Evolutionary conservation across 139 green algal species (phyloP).

Genomic region (Mesotaenium endlicherianum): DNA sequence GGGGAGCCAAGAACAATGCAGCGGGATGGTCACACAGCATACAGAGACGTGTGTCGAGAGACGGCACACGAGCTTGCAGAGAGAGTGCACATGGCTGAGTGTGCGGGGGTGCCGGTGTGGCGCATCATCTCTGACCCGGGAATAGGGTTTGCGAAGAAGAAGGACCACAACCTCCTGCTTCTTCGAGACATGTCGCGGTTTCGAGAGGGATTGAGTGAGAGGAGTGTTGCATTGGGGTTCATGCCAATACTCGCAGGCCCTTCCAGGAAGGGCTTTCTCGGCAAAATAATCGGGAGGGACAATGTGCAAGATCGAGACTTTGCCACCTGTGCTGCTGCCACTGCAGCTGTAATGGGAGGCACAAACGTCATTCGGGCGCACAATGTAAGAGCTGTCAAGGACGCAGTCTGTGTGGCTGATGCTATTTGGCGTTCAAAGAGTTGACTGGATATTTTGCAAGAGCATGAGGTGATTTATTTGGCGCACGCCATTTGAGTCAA

Average conservation of each 20-base stretch:
- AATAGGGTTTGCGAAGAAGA: conserved; percentile 46
- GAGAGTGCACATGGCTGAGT: conserved; percentile 5
- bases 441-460: no score
- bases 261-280: conserved; percentile 49
- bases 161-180: conserved; percentile 24
- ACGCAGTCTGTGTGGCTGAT: conserved; percentile 44
- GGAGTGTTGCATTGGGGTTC: background rate
- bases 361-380: conserved; percentile 44
- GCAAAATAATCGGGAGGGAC: conserved; percentile 8
- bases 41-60: conserved; percentile 30
- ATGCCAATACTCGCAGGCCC: conserved; percentile 41
- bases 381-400: conserved; percentile 34
- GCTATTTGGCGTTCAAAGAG: conserved; percentile 46
- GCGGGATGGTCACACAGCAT: conserved; percentile 10
- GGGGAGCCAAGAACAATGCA: conserved; percentile 83
- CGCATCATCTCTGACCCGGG: conserved; percentile 50
- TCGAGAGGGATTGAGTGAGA: background rate
- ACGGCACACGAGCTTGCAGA: conserved; percentile 22
- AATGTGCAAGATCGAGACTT: conserved; percentile 31
- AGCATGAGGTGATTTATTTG: no score
- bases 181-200: conserved; percentile 19
- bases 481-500: no score
- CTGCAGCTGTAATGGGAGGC: conserved; percentile 31
- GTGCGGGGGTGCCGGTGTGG: conserved; percentile 41
- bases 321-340: conserved; percentile 26